Conservation (phyloP, 2,329 filamentous ascomycete genomes). For the Raffaelea albimanens region DNA sequence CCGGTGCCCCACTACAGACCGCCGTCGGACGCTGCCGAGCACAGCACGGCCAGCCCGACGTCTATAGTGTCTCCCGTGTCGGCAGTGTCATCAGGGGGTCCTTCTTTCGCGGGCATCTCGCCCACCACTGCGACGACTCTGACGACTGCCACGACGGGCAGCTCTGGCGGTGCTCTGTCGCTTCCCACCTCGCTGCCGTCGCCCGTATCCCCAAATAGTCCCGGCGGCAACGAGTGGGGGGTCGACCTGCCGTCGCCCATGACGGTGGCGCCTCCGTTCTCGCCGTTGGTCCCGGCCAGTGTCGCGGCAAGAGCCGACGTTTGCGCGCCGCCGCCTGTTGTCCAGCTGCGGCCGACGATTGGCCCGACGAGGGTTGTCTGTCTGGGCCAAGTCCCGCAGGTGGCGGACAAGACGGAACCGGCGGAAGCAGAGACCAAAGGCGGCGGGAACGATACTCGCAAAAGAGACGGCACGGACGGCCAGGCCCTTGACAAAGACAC, state of each 20-base stretch:
- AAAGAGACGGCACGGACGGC: constrained; percentile 48
- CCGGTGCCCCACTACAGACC: constrained; percentile 24
- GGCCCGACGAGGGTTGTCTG: constrained; percentile 44
- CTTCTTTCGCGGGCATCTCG: no score
- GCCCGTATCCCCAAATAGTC: constrained; percentile 36
- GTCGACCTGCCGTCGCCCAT: constrained; percentile 35
- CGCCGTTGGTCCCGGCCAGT: constrained; percentile 5
- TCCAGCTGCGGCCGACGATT: constrained; percentile 33
- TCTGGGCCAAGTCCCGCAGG: constrained; percentile 43
- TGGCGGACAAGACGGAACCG: constrained; percentile 27
- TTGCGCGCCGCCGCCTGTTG: no score
- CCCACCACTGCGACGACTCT: no score
- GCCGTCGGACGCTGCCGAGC: constrained; percentile 15
- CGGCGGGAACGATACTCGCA: constrained; percentile 25
- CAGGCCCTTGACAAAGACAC: no score
- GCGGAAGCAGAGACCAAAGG: constrained; percentile 6
- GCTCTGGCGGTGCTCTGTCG: no score
- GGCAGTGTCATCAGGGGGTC: constrained; percentile 19
- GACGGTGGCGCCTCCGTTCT: constrained; percentile 24
- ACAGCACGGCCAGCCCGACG: constrained; percentile 17
- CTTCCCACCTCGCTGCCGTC: constrained; percentile 30
- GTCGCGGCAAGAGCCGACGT: no score
- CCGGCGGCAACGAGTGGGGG: constrained; percentile 31
- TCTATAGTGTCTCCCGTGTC: constrained; percentile 20
- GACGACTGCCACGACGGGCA: no score